These are phyloP conservation scores for Sordariomycetes sp. DNA, from an alignment of 2,329 filamentous ascomycete species.

Conservation along the genomic window DNA sequence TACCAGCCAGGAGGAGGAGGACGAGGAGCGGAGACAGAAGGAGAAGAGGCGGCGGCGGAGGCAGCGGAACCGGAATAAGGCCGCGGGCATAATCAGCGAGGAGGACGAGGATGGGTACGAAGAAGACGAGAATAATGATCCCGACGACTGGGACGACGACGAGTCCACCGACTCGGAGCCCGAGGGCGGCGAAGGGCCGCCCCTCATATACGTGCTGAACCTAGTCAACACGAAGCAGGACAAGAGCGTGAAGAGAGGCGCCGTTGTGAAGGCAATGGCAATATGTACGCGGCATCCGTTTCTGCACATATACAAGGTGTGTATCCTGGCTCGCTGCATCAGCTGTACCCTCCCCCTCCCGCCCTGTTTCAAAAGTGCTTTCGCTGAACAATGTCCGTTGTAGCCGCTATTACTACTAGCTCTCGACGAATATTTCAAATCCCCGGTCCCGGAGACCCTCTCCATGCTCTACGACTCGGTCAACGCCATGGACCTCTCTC, in stretches of 20 bases:
- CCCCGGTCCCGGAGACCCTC: constrained; percentile 77
- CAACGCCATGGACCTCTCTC: constrained; percentile 91
- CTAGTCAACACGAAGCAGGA: constrained; percentile 98
- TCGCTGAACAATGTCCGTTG: background rate
- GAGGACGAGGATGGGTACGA: constrained; percentile 30
- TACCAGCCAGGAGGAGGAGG: constrained; percentile 71
- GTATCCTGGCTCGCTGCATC: constrained; percentile 11
- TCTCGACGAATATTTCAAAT: constrained; percentile 93
- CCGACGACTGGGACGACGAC: constrained; percentile 38
- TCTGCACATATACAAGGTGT: constrained; percentile 93
- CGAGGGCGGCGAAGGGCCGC: constrained; percentile 70
- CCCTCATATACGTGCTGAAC: constrained; percentile 93
- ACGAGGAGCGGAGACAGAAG: constrained; percentile 53
- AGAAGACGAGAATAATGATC: constrained; percentile 32
- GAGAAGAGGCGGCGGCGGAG: constrained; percentile 40
- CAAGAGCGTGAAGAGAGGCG: constrained; percentile 83
- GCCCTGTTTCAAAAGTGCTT: background rate
- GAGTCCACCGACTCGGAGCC: constrained; percentile 51
- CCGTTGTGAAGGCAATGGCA: constrained; percentile 95
- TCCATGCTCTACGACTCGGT: constrained; percentile 83
- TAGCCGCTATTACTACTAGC: constrained; percentile 82
- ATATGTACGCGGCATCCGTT: constrained; percentile 97
- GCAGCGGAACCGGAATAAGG: constrained; percentile 39
- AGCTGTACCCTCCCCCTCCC: background rate
- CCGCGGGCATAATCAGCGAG: constrained; percentile 34